Conservation (phyloP, 2,329 filamentous ascomycete species). For the Curvularia lunata region DNA sequence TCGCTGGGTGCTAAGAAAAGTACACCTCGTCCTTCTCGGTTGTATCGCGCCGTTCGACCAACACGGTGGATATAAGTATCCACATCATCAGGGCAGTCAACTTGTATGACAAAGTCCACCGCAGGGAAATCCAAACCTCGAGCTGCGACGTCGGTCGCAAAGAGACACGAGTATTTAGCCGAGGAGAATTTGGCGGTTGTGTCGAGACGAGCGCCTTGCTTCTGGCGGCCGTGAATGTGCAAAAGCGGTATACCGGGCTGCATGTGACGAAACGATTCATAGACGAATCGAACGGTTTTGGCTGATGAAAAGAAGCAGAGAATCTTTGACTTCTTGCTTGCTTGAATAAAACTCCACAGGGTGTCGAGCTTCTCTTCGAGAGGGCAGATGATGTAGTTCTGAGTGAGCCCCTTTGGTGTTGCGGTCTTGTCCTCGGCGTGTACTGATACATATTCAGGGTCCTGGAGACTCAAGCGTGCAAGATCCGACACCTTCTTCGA, state of each 20-base stretch:
- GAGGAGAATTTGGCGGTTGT: slow-evolving; percentile 84
- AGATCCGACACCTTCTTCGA: slow-evolving; percentile 93
- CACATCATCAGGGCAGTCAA: slow-evolving; percentile 95
- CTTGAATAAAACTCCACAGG: slow-evolving; percentile 88
- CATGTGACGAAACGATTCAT: slow-evolving; percentile 89
- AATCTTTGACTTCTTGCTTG: slow-evolving; percentile 91
- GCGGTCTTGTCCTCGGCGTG: slow-evolving; percentile 81
- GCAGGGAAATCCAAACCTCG: slow-evolving; percentile 94
- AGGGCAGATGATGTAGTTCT: slow-evolving; percentile 88
- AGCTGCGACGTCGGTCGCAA: slow-evolving; percentile 94
- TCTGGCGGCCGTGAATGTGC: slow-evolving; percentile 92
- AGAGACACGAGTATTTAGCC: slow-evolving; percentile 83
- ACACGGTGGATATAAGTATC: slow-evolving; percentile 98
- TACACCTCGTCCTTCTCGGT: slow-evolving; percentile 84
- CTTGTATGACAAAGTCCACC: slow-evolving; percentile 98
- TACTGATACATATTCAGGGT: slow-evolving; percentile 94
- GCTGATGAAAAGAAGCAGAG: slow-evolving; percentile 94
- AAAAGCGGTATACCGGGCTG: slow-evolving; percentile 93
- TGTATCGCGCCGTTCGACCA: slow-evolving; percentile 91
- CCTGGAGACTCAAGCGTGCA: slow-evolving; percentile 82
- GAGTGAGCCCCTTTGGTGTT: slow-evolving; percentile 83
- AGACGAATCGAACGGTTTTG: slow-evolving; percentile 95
- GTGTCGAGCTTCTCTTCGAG: slow-evolving; percentile 89
- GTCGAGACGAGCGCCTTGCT: slow-evolving; percentile 85
- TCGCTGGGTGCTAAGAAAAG: slow-evolving; percentile 92